phyloP scores from a whole-genome alignment of 345 rosid genomes.

The Citrus cavaleriei region DNA sequence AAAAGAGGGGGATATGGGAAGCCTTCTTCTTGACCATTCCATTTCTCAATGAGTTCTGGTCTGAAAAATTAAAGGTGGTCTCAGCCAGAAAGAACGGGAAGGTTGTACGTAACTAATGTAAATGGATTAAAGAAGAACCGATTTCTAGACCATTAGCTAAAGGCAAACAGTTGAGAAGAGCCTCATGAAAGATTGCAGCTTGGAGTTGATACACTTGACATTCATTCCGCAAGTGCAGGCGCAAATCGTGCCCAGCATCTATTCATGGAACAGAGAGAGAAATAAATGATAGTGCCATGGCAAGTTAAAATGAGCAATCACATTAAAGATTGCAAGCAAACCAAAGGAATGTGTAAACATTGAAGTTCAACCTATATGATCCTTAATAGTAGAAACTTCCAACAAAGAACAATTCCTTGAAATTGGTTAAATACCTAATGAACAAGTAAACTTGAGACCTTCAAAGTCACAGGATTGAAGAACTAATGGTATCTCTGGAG shows the following conservation, averaged over 20 bases:
- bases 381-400: neutral
- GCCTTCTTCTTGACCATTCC: slow-evolving; percentile 41
- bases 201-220: slow-evolving; percentile 52
- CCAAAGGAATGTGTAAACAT: neutral
- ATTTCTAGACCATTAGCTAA: slow-evolving; percentile 33
- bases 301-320: slow-evolving; percentile 7
- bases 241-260: slow-evolving; percentile 62
- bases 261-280: slow-evolving; percentile 4
- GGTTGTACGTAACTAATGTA: neutral
- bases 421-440: slow-evolving; percentile 48
- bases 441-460: slow-evolving; percentile 63
- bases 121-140: slow-evolving; percentile 2
- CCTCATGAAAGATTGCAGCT: slow-evolving; percentile 76
- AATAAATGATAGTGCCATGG: neutral
- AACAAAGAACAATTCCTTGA: neutral
- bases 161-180: slow-evolving; percentile 50
- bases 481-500: slow-evolving; percentile 79
- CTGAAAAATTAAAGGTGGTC: slow-evolving; percentile 28
- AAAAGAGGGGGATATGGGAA: slow-evolving; percentile 62
- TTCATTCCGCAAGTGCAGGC: slow-evolving; percentile 60
- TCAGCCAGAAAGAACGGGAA: slow-evolving; percentile 14
- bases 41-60: slow-evolving; percentile 19
- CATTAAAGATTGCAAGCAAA: neutral
- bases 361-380: neutral
- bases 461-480: slow-evolving; percentile 77